These are phyloP conservation scores for Bryoerythrophyllum caledonicum DNA, from an alignment of 225 moss, liverwort and hornwort genomes.

Conservation along the genomic window DNA sequence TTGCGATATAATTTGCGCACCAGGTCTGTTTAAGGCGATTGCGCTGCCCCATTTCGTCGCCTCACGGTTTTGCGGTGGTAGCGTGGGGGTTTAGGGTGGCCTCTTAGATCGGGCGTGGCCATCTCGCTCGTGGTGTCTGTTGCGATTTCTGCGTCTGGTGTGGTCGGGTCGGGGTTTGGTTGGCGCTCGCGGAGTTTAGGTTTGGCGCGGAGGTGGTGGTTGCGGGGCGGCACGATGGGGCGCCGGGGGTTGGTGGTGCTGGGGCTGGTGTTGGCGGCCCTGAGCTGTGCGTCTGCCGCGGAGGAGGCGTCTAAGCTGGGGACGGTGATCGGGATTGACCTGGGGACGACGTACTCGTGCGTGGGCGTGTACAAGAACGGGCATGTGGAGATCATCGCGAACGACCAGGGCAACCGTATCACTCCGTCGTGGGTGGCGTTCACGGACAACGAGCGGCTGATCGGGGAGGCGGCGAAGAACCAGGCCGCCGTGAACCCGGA, in stretches of 20 bases:
- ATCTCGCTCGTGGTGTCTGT: no score
- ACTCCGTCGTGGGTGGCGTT: conserved; percentile 62
- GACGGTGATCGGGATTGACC: conserved; percentile 58
- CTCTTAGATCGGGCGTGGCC: no score
- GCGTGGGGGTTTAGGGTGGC: not conserved
- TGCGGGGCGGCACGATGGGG: not conserved
- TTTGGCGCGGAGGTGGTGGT: not conserved
- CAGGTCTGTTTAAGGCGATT: not conserved
- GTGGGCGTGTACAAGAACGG: conserved; percentile 68
- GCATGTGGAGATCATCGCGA: conserved; percentile 63
- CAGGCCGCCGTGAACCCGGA: not conserved
- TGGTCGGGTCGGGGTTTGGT: not conserved
- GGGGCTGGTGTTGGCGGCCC: conserved; percentile 13
- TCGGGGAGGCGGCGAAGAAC: conserved; percentile 21
- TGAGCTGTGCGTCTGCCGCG: conserved; percentile 12
- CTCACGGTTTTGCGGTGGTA: not conserved
- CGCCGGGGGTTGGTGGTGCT: conserved; percentile 18
- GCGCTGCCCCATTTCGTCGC: not conserved
- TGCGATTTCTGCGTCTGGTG: not conserved
- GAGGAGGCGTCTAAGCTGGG: conserved; percentile 60
- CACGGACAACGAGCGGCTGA: conserved; percentile 45
- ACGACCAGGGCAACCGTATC: conserved; percentile 61
- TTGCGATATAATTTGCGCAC: not conserved
- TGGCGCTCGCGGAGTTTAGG: not conserved
- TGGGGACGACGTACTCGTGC: conserved; percentile 62